Conservation (phyloP, 441 rosid genomes). For the Pelargonium myrrhifolium region DNA sequence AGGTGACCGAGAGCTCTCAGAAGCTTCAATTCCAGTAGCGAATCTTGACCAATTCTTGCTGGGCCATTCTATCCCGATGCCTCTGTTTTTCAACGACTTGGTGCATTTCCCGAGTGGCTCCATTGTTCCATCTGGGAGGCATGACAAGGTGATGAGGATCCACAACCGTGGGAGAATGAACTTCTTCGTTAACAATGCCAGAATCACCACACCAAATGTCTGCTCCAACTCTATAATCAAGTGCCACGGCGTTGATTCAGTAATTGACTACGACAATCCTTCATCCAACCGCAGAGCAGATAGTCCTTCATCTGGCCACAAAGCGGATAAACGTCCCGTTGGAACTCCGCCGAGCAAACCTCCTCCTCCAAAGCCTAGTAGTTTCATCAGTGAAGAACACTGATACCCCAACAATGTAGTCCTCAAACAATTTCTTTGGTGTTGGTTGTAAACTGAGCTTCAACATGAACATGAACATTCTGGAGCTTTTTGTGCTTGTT, state of each 20-base stretch:
- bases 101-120: background rate
- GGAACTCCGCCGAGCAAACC: background rate
- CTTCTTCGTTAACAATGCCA: background rate
- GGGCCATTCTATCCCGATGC: background rate
- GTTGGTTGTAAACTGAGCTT: no score
- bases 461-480: background rate
- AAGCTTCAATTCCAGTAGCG: background rate
- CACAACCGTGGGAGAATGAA: background rate
- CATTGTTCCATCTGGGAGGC: background rate
- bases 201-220: background rate
- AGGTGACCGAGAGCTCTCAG: background rate
- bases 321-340: background rate
- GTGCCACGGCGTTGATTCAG: background rate
- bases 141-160: background rate
- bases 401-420: no score
- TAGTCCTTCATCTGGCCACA: background rate
- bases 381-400: background rate
- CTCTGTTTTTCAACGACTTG: background rate
- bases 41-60: background rate
- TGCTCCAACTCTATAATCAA: conserved; percentile 1
- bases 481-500: background rate
- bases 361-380: background rate
- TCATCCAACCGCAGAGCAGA: background rate
- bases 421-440: no score
- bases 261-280: background rate